A percentile compares a stretch with the other conserved stretches of the same genome.
phyloP scores from a whole-genome alignment of 257 asterid genomes.

The Capsicum rhomboideum region DNA sequence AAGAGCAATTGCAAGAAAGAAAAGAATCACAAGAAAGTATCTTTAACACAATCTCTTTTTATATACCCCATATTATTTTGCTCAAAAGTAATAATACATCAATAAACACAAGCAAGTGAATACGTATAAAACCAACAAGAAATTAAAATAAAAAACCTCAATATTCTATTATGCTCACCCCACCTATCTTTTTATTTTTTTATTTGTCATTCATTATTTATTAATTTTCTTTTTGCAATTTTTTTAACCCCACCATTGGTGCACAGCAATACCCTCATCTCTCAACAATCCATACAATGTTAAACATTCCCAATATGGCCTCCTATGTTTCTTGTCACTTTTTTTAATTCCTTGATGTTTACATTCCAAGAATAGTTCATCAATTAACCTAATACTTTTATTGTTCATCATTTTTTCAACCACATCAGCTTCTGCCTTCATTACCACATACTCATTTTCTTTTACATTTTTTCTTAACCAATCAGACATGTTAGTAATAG shows the following conservation, averaged over 20 bases:
- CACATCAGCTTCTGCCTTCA: conserved; percentile 83
- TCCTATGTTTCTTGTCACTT: conserved; percentile 29
- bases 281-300: conserved; percentile 68
- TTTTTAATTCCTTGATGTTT: conserved; percentile 43
- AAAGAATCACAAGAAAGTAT: neutral
- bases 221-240: neutral
- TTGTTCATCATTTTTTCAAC: conserved; percentile 61
- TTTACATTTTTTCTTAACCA: conserved; percentile 47
- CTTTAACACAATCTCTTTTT: neutral
- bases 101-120: neutral
- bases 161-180: neutral
- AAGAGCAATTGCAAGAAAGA: neutral
- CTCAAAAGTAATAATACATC: neutral
- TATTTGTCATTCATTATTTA: neutral
- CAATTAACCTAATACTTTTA: conserved; percentile 42
- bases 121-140: neutral
- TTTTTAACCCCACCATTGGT: conserved; percentile 66
- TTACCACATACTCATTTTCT: conserved; percentile 64
- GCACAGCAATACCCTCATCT: conserved; percentile 79
- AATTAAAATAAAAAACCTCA: neutral
- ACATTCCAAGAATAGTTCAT: conserved; percentile 76
- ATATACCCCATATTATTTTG: neutral
- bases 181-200: neutral
- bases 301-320: conserved; percentile 88
- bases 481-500: conserved; percentile 25